Evolutionary conservation across 345 rosid genomes (phyloP).

Genomic region (Arabis hirsuta): DNA sequence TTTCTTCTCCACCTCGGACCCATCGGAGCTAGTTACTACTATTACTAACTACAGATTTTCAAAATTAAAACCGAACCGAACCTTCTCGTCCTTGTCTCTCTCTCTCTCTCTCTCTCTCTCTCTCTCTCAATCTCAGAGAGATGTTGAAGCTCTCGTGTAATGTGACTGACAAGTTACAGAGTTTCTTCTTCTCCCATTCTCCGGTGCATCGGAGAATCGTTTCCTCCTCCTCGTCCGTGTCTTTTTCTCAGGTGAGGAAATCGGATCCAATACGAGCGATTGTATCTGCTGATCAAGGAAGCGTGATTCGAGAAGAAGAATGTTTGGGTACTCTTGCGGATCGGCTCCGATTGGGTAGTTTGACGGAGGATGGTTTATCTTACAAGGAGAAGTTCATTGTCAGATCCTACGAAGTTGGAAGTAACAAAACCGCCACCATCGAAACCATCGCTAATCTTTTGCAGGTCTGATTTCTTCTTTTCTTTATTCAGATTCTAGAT

Average conservation of each 20-base stretch:
- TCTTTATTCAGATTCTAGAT: background rate
- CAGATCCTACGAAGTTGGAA: constrained; percentile 90
- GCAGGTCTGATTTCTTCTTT: constrained; percentile 56
- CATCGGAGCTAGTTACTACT: constrained; percentile 44
- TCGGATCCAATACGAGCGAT: constrained; percentile 42
- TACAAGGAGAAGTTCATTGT: constrained; percentile 88
- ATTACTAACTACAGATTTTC: too few relatives aligned
- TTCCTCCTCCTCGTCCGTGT: constrained; percentile 21
- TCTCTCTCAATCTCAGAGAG: constrained; percentile 10
- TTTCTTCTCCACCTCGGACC: constrained; percentile 46
- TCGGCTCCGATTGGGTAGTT: constrained; percentile 69
- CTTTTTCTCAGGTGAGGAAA: constrained; percentile 30
- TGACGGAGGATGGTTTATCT: constrained; percentile 76
- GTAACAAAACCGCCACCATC: constrained; percentile 90
- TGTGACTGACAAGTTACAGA: constrained; percentile 52
- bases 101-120: background rate
- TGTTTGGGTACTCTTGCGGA: constrained; percentile 57
- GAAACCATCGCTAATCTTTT: constrained; percentile 93
- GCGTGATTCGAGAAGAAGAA: constrained; percentile 24
- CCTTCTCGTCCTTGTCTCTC: constrained; percentile 5
- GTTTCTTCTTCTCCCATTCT: constrained; percentile 57
- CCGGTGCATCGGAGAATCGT: constrained; percentile 24
- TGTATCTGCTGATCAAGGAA: constrained; percentile 45
- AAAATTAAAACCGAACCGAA: background rate
- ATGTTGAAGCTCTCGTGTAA: constrained; percentile 69